Percentiles rank a stretch among this genome's conserved stretches.
Conservation (phyloP, 495 filamentous ascomycete species). For the Xylaria nigripes region DNA sequence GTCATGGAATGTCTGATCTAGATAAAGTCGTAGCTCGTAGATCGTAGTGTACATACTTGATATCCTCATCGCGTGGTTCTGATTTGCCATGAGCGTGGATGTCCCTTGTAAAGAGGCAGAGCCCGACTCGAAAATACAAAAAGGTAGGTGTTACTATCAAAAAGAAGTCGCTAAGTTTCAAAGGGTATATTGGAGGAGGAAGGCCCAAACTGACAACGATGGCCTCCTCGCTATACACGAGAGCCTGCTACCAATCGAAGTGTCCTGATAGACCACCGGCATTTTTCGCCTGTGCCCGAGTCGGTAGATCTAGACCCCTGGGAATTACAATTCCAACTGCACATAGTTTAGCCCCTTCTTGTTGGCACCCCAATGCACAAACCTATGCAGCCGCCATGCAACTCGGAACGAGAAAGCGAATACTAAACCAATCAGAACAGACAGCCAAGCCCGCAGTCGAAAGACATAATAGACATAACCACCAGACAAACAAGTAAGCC, state of each 20-base stretch:
- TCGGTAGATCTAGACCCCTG: background rate
- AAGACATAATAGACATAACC: conserved; percentile 2
- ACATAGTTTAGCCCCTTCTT: background rate
- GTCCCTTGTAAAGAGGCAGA: no score
- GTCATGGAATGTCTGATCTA: background rate
- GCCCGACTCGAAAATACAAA: no score
- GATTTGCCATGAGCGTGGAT: background rate
- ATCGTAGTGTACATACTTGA: no score
- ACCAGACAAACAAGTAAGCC: background rate
- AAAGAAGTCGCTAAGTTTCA: no score
- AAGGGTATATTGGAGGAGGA: background rate
- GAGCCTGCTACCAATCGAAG: conserved; percentile 3
- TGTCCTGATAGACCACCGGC: background rate
- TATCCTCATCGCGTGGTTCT: background rate
- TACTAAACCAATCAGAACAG: conserved; percentile 1
- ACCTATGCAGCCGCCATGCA: conserved; percentile 13
- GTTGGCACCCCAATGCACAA: background rate
- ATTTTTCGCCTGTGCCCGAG: background rate
- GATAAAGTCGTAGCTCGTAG: no score
- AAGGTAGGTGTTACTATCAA: no score
- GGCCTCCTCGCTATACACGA: background rate
- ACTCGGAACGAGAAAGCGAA: conserved; percentile 7
- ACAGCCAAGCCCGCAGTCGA: conserved; percentile 5
- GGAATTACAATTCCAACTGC: conserved; percentile 1
- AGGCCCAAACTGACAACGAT: conserved; percentile 2